Conservation (phyloP, 23 red algal genomes). For the Gracilaria gracilis region DNA sequence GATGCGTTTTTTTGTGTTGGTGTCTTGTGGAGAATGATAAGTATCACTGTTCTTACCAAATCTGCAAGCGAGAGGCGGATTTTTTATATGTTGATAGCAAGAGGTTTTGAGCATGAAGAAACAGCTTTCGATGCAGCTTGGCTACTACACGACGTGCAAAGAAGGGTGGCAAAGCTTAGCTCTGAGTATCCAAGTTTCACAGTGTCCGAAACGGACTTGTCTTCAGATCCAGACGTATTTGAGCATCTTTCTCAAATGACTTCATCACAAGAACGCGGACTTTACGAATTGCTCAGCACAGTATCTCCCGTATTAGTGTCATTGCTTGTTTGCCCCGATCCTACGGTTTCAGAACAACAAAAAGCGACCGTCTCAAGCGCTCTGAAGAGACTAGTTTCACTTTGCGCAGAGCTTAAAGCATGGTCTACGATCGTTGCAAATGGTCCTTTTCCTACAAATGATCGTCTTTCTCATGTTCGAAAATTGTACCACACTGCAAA, state of each 20-base stretch:
- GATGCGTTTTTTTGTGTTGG: conserved; percentile 71
- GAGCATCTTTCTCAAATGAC: conserved; percentile 36
- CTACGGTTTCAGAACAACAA: neutral
- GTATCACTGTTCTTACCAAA: conserved; percentile 45
- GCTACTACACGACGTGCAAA: conserved; percentile 56
- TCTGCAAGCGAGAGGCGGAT: conserved; percentile 27
- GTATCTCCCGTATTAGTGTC: conserved; percentile 41
- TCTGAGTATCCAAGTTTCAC: neutral
- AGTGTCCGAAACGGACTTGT: conserved; percentile 22
- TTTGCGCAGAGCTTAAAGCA: conserved; percentile 13
- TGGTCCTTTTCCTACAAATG: conserved; percentile 32
- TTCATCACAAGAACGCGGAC: conserved; percentile 34
- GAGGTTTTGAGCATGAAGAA: conserved; percentile 50
- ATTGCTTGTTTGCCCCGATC: neutral
- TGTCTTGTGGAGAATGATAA: conserved; percentile 47
- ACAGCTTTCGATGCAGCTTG: conserved; percentile 49
- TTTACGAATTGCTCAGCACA: conserved; percentile 49
- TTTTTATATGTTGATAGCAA: conserved; percentile 53
- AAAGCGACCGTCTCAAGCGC: conserved; percentile 7
- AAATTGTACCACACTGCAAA: conserved; percentile 33
- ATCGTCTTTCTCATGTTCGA: conserved; percentile 25
- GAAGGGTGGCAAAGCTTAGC: conserved; percentile 6
- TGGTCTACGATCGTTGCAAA: conserved; percentile 47
- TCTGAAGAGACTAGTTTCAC: conserved; percentile 33
- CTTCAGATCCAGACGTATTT: neutral